Base-by-base conservation (phyloP, 768 basidiomycete species). In the Galerina marginata region DNA sequence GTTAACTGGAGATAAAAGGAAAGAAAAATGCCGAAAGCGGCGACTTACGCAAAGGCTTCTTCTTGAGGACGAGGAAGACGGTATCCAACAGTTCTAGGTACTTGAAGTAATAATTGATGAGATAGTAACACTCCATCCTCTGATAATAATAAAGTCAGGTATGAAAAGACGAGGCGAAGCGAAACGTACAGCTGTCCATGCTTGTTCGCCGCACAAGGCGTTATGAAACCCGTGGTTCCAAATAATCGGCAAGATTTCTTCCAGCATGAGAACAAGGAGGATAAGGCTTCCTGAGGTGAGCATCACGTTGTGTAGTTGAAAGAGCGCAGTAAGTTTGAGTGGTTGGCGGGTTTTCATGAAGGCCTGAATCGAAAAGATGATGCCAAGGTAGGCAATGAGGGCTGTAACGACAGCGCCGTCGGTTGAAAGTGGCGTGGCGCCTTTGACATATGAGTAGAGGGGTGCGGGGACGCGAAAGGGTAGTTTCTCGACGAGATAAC, bases 51-150 rank as follows among this genome's bases (percentile, higher is more conserved):
- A 99, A 82, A 14, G 94, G 94, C 77, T 99, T 99, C 85, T 99
- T 99, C 87, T 99, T 99, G 69, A 98, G 79, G 9, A 92, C 93
- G 66, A 99, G 87, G 85, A 99, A 99, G 65, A 98, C 86, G 11
- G 97, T 99, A 81, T 99, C 97, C 64, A 96, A 74, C 60, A 99
- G 87, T 77, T 99, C 97, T 64, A 97, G 79, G 75, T 98, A 99
- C 75, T 98, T 98, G 86, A 97, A 93, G 78, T 90, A 95, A 80
- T 99, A 99, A 81, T 99, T 99, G 82, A 98, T 83, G 83, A 99
- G 94, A 81, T 99, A 99, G 81, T 93, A 98, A 71, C 95, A 90
- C 79, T 98, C 92, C 74, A 98, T 82, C 73, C 84, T 86, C 95
- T 97, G 69, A 9, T 37, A 25, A 25, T 11, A 38, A 33, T 25